phyloP scores from a whole-genome alignment of 768 basidiomycete genomes.

The Coprinellus aureogranulatus region DNA sequence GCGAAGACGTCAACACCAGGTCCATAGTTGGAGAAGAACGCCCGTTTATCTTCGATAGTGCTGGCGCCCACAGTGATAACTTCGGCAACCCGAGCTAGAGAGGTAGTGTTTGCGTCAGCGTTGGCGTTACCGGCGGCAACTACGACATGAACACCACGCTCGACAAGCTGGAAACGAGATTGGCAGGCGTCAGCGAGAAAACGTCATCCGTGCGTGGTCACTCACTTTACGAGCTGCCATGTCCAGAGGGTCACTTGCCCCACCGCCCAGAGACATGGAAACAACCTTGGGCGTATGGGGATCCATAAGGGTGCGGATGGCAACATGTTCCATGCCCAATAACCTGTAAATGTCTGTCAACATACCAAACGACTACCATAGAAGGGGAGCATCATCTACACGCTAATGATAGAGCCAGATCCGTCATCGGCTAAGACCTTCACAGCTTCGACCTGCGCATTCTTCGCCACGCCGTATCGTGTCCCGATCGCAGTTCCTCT shows the following conservation, averaged over 20 bases:
- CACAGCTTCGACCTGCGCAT: slow-evolving; percentile 36
- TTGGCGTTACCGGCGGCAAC: slow-evolving; percentile 30
- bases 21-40: slow-evolving; percentile 33
- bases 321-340: slow-evolving; percentile 29
- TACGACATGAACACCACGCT: slow-evolving; percentile 28
- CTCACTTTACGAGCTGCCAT: slow-evolving; percentile 25
- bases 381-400: no score
- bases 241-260: slow-evolving; percentile 23
- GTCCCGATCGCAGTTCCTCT: slow-evolving; percentile 25
- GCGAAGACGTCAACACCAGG: slow-evolving; percentile 32
- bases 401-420: slow-evolving; percentile 15
- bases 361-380: neutral
- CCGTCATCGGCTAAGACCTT: slow-evolving; percentile 37
- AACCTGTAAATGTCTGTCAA: slow-evolving; percentile 11
- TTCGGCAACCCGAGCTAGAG: slow-evolving; percentile 26
- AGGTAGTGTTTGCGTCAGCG: slow-evolving; percentile 21
- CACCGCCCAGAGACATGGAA: slow-evolving; percentile 34
- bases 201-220: neutral
- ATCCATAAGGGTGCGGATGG: slow-evolving; percentile 8
- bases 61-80: slow-evolving; percentile 33
- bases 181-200: neutral
- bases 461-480: slow-evolving; percentile 25
- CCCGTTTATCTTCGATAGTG: slow-evolving; percentile 24
- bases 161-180: slow-evolving; percentile 19
- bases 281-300: slow-evolving; percentile 27